A percentile compares a stretch with the other conserved stretches of the same genome.
Conservation (phyloP, 2,329 filamentous ascomycete species). For the Alternaria angustiovoidea region DNA sequence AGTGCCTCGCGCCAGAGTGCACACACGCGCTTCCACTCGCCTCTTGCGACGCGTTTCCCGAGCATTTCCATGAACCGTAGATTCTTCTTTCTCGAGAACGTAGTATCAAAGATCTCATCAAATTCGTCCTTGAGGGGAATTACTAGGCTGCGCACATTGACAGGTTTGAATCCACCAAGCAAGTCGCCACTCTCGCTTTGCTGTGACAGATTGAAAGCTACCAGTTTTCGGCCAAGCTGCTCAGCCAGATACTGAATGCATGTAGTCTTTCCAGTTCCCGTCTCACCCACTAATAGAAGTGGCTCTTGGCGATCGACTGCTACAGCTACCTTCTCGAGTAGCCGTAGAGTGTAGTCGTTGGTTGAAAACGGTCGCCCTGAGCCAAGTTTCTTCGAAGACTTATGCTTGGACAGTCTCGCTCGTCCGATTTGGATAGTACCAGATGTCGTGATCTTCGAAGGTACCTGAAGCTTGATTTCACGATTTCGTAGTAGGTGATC, state of each 20-base stretch:
- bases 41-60: slow-evolving; percentile 78
- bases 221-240: slow-evolving; percentile 82
- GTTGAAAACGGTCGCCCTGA: slow-evolving; percentile 76
- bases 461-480: slow-evolving; percentile 68
- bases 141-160: slow-evolving; percentile 86
- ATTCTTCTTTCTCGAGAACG: slow-evolving; percentile 89
- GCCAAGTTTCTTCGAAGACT: slow-evolving; percentile 49
- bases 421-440: slow-evolving; percentile 47
- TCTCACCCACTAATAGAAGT: slow-evolving; percentile 94
- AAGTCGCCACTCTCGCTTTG: slow-evolving; percentile 98
- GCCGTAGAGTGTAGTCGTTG: slow-evolving; percentile 81
- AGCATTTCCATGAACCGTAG: slow-evolving; percentile 80
- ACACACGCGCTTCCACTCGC: slow-evolving; percentile 86
- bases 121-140: slow-evolving; percentile 94
- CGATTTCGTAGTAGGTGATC: slow-evolving; percentile 79
- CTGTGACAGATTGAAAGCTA: slow-evolving; percentile 94
- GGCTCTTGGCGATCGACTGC: slow-evolving; percentile 87
- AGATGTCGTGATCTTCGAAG: slow-evolving; percentile 35
- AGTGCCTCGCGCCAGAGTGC: slow-evolving; percentile 89
- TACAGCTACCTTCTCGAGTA: slow-evolving; percentile 88
- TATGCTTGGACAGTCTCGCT: slow-evolving; percentile 58
- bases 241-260: slow-evolving; percentile 92
- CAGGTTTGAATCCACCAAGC: slow-evolving; percentile 93
- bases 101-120: slow-evolving; percentile 84
- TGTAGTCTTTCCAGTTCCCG: slow-evolving; percentile 97